Percentiles rank a stretch among this genome's conserved stretches.
These are phyloP conservation scores for Botrytis elliptica DNA, from an alignment of 2,329 filamentous ascomycete species.

Conservation along the genomic window DNA sequence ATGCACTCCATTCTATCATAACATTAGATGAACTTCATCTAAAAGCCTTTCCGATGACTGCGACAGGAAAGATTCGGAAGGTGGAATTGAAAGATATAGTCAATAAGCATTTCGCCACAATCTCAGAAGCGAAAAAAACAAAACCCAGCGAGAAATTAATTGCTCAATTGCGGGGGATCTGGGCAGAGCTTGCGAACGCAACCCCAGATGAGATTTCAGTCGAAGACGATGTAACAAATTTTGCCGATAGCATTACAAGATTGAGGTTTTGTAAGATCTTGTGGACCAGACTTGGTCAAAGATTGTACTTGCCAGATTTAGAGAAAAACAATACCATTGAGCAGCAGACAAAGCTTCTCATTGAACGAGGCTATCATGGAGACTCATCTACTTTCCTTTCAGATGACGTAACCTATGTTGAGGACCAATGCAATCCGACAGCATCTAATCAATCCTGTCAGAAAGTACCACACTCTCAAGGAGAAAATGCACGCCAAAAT, in stretches of 20 bases:
- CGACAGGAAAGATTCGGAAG: slow-evolving; percentile 10
- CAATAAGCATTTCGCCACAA: neutral
- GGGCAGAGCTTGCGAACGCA: slow-evolving; percentile 1
- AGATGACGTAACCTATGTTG: too few species aligned
- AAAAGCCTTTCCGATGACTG: neutral
- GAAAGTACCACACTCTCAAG: neutral
- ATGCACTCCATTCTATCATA: neutral
- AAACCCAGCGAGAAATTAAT: neutral
- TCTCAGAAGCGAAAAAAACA: neutral
- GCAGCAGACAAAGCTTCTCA: neutral
- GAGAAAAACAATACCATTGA: neutral
- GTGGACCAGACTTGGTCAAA: neutral
- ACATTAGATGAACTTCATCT: slow-evolving; percentile 5
- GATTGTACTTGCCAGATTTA: neutral
- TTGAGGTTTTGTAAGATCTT: neutral
- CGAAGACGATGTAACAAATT: neutral
- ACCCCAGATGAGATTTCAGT: neutral
- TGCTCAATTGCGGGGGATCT: neutral
- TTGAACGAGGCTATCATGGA: neutral
- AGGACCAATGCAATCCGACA: too few species aligned
- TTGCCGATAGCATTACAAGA: neutral
- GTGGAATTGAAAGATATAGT: neutral
- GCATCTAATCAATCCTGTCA: neutral
- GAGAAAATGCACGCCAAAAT: neutral
- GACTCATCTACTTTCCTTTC: neutral